Base-by-base conservation (phyloP, 192 early-diverging fungal species). In the Coemansia sp. region DNA sequence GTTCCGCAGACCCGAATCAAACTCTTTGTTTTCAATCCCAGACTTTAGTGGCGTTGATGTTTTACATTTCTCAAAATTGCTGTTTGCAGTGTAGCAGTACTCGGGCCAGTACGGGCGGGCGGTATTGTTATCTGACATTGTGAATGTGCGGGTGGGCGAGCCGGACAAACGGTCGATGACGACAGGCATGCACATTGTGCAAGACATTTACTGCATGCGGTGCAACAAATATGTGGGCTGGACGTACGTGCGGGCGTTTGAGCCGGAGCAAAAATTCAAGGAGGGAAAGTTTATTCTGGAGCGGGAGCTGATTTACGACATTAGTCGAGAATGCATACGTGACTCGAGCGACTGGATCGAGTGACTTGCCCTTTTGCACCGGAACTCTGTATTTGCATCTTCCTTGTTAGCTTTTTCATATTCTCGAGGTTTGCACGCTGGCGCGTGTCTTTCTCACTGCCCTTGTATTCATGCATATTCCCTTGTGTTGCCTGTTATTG, bases 281-380 rank as follows among this genome's bases (percentile, higher is more conserved):
- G 73, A 75, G 62, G 79, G 79, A 47, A 72, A 76, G 61, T 82
- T 75, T 52, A 76, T 82, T 35, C 70, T 76, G 21, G 73, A 82
- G 43, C 67, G 66, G 38, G 69, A 67, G 50, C 65, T 71, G 10
- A 72, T 80, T 24, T 64, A 52, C 55, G 72, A 80, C 45, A 51
- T 70, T 32, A 66, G 65, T 12, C 68, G 66, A 47, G 72, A 80
- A 24, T 80, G 17, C 38, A 59, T 64, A 8, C 48, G 50, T 15
- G 64, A 62, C 21, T 35, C 41, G 59, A 57, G 43, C 43, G 43
- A 17, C 43, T 47, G 14, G 43, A 17, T 17, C 2, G 43, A 17
- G 12, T 17, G 43, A 47, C 43, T 47, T 1, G 14, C 5, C 43
- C 43, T 12, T 47, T 47, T 47, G 38, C 11, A 6, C 11, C 2